Conservation (phyloP, 2,329 filamentous ascomycete species). For the Alternaria postmessia region DNA sequence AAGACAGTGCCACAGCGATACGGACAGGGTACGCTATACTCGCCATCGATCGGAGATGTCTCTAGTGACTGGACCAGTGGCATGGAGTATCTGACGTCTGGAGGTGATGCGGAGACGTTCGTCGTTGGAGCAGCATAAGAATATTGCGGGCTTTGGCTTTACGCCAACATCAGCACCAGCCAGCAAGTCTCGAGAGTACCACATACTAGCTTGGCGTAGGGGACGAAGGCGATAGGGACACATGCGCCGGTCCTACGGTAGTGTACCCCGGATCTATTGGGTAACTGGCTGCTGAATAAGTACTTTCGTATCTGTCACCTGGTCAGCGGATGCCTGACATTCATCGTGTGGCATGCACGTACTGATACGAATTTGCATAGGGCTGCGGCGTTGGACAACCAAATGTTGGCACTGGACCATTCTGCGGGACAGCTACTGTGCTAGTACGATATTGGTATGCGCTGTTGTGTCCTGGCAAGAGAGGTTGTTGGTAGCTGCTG, state of each 20-base stretch:
- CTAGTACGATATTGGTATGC: not conserved
- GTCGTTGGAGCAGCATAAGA: not conserved
- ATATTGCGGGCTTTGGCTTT: not conserved
- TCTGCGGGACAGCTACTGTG: not conserved
- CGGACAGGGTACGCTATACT: conserved; percentile 26
- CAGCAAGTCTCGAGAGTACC: not conserved
- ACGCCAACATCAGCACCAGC: not conserved
- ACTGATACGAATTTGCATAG: not conserved
- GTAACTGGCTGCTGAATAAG: not conserved
- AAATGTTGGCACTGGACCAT: not conserved
- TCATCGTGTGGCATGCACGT: not conserved
- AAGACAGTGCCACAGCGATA: conserved; percentile 33
- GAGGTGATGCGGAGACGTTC: not conserved
- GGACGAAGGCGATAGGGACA: not conserved
- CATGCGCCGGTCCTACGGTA: not conserved
- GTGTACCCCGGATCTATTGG: not conserved
- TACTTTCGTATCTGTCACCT: not conserved
- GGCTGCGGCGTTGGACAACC: not conserved
- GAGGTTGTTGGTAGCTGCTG: not conserved
- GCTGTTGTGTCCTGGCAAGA: not conserved
- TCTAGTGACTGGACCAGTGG: not conserved
- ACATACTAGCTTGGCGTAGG: not conserved
- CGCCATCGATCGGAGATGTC: not conserved
- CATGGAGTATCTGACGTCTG: not conserved
- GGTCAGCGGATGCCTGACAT: not conserved